Conservation (phyloP, 257 asterid species). For the Nicotiana noctiflora region DNA sequence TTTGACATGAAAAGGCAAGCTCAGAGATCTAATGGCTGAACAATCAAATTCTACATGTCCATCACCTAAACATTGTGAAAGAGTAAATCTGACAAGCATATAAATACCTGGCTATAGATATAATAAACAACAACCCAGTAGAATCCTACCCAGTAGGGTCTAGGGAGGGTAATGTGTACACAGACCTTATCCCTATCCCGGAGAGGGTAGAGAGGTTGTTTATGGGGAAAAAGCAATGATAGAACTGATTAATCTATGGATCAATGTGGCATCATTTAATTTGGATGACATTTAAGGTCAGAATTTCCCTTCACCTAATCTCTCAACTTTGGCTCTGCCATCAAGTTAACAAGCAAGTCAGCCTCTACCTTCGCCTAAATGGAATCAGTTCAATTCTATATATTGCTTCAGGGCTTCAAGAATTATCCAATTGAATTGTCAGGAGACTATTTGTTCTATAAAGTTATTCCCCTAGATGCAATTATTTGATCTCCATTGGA, state of each 20-base stretch:
- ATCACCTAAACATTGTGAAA: not conserved
- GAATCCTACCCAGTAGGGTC: too few relatives aligned
- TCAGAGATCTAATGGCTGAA: not conserved
- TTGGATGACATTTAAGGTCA: slow-evolving; percentile 4
- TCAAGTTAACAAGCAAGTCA: not conserved
- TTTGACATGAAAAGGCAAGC: not conserved
- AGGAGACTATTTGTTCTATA: not conserved
- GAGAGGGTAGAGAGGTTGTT: too few relatives aligned
- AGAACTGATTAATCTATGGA: not conserved
- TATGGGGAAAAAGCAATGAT: not conserved
- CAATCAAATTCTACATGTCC: not conserved
- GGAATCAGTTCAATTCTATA: not conserved
- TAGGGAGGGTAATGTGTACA: too few relatives aligned
- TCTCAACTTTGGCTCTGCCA: not conserved
- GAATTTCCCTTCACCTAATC: not conserved
- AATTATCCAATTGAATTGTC: not conserved
- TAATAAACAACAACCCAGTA: too few relatives aligned
- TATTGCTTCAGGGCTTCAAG: not conserved
- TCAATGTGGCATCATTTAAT: not conserved
- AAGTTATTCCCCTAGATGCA: not conserved
- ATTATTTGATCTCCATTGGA: not conserved
- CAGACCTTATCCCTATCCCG: too few relatives aligned
- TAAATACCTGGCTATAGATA: not conserved
- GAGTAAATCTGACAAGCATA: not conserved
- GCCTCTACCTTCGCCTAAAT: not conserved